Conservation (phyloP, 2,329 filamentous ascomycete species). For the Huntiella moniliformis region DNA sequence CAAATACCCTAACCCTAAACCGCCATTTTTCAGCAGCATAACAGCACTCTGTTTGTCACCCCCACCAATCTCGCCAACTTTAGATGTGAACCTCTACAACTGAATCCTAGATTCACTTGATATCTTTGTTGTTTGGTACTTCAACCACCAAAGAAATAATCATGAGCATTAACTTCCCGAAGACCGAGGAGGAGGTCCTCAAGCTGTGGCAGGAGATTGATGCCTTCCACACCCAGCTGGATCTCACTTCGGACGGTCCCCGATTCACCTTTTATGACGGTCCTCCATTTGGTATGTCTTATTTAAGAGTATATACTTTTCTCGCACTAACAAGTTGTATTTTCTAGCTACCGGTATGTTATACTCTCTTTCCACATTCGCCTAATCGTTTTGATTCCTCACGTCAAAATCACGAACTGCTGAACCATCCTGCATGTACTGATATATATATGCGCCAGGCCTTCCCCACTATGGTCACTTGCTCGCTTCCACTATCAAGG, state of each 20-base stretch:
- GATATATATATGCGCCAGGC: constrained; percentile 10
- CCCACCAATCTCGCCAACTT: too few relatives aligned
- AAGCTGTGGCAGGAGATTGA: constrained; percentile 14
- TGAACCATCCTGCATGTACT: too few relatives aligned
- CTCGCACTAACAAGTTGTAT: background rate
- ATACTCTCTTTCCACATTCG: background rate
- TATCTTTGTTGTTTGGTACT: too few relatives aligned
- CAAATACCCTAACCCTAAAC: too few relatives aligned
- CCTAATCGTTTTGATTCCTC: too few relatives aligned
- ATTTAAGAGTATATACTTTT: background rate
- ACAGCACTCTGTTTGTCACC: too few relatives aligned
- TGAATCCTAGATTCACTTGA: too few relatives aligned
- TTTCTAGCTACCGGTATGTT: constrained; percentile 12
- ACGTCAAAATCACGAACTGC: too few relatives aligned
- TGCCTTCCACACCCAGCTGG: constrained; percentile 15
- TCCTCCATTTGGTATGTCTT: constrained; percentile 37
- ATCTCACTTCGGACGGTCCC: constrained; percentile 57
- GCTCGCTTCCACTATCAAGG: constrained; percentile 75
- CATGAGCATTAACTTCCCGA: constrained; percentile 15
- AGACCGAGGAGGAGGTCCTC: constrained; percentile 14
- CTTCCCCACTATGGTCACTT: constrained; percentile 34
- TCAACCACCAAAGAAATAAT: background rate
- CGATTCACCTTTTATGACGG: constrained; percentile 94
- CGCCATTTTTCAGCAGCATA: too few relatives aligned
- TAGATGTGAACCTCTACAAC: too few relatives aligned